Evolutionary conservation across 306 rosid species (phyloP).

Genomic region (Inga oerstediana): DNA sequence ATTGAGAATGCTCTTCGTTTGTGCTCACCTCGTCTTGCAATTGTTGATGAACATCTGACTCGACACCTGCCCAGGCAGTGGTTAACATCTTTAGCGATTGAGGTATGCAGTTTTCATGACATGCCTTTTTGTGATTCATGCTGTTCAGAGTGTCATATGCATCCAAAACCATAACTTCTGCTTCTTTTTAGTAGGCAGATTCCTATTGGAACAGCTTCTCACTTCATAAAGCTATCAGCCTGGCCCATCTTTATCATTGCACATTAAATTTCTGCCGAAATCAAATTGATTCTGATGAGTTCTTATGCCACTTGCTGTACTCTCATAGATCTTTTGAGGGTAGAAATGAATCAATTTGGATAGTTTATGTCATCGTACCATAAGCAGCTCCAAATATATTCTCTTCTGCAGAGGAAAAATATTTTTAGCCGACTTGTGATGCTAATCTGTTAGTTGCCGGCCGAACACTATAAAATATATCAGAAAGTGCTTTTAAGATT

Average conservation of each 20-base stretch:
- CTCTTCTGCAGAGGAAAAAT: neutral
- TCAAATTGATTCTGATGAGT: too few species aligned
- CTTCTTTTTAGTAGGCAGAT: neutral
- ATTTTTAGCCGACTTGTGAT: neutral
- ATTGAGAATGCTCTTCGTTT: conserved; percentile 92
- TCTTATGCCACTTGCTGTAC: too few species aligned
- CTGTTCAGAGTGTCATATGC: neutral
- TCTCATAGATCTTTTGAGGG: too few species aligned
- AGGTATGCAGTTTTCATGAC: conserved; percentile 51
- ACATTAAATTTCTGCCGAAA: too few species aligned
- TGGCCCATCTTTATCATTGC: too few species aligned
- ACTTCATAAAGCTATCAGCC: too few species aligned
- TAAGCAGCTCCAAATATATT: too few species aligned
- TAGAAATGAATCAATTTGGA: too few species aligned
- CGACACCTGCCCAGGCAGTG: conserved; percentile 83
- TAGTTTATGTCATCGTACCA: too few species aligned
- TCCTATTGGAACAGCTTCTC: too few species aligned
- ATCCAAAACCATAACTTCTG: neutral
- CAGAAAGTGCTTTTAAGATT: neutral
- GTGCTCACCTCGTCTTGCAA: conserved; percentile 89
- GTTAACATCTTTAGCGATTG: conserved; percentile 74
- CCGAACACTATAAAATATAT: too few species aligned
- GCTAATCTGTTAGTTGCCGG: neutral
- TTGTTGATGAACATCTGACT: conserved; percentile 95
- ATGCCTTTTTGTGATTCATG: neutral